Conservation (phyloP, 2,329 filamentous ascomycete genomes). For the Colletotrichum tabaci region DNA sequence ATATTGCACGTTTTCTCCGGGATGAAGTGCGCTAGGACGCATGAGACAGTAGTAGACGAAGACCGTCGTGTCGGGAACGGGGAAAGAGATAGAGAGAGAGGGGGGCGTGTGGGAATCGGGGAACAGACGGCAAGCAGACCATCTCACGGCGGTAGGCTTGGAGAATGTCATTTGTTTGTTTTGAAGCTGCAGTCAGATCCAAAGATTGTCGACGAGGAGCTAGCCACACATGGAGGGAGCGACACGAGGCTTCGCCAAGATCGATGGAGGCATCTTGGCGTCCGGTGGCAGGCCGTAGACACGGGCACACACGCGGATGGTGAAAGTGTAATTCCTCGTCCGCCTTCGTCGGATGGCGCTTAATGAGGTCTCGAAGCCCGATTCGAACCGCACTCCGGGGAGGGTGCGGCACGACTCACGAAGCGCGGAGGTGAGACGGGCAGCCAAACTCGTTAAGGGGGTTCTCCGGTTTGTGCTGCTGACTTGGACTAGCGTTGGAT, state of each 20-base stretch:
- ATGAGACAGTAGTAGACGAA: conserved; percentile 12
- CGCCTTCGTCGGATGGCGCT: conserved; percentile 1
- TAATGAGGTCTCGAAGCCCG: conserved; percentile 17
- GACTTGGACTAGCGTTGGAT: too few relatives aligned
- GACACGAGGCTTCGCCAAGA: conserved; percentile 24
- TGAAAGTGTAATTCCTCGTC: background rate
- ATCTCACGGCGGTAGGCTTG: background rate
- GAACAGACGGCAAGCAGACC: background rate
- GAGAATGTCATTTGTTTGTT: background rate
- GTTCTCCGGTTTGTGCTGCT: too few relatives aligned
- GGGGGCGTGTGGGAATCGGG: too few relatives aligned
- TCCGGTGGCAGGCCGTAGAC: conserved; percentile 11
- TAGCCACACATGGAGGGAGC: conserved; percentile 3
- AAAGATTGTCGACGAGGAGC: conserved; percentile 20
- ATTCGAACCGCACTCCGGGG: background rate
- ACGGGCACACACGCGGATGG: background rate
- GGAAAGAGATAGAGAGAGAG: background rate
- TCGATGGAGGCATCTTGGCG: conserved; percentile 30
- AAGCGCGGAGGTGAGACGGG: background rate
- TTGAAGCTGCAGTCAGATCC: conserved; percentile 30
- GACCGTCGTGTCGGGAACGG: conserved; percentile 16
- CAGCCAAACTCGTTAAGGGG: background rate
- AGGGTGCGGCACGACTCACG: background rate
- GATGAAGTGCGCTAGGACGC: conserved; percentile 17
- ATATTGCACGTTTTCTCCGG: background rate